Evolutionary conservation across 768 basidiomycete species (phyloP), one percentile per base, ranked within the genome.

Genomic region (Termitomyces bulborhizus): DNA sequence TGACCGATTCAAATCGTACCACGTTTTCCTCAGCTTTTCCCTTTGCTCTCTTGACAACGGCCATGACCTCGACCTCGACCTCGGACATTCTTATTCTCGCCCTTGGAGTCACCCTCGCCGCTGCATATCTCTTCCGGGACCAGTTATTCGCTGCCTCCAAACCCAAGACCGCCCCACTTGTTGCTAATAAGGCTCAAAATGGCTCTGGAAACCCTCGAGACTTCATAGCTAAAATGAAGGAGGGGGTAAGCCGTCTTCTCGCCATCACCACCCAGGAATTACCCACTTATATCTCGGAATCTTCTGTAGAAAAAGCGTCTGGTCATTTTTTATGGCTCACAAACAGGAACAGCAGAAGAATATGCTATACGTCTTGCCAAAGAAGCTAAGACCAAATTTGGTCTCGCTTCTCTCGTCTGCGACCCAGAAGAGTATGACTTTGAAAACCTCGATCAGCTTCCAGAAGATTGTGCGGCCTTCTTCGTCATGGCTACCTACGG

Each of bases 351-450:
- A 15, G 96, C 96, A 2, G 97, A 98, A 71, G 96, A 99, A 70
- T 97, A 95, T 62, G 95, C 95, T 41, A 93, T 96, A 62, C 90
- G 97, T 69, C 81, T 99, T 9, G 96, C 96, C 13, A 98, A 98
- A 75, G 96, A 99, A 69, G 93, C 93, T 40, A 99, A 99, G 73
- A 81, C 90, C 57, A 93, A 96, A 67, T 99, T 92, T 60, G 96
- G 96, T 47, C 80, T 98, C 15, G 88, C 93, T 9, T 97, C 94
- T 6, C 85, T 98, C 53, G 96, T 99, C 15, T 97, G 94, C 66
- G 96, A 99, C 67, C 94, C 95, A 3, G 97, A 99, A 70, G 96
- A 99, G 71, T 98, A 98, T 69, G 97, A 98, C 67, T 98, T 98
- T 66, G 93, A 95, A 68, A 94, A 90, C 69, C 84, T 98, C 59